Base-by-base conservation (phyloP, 176 grass and related monocot genomes). In the Tillandsia leiboldiana region DNA sequence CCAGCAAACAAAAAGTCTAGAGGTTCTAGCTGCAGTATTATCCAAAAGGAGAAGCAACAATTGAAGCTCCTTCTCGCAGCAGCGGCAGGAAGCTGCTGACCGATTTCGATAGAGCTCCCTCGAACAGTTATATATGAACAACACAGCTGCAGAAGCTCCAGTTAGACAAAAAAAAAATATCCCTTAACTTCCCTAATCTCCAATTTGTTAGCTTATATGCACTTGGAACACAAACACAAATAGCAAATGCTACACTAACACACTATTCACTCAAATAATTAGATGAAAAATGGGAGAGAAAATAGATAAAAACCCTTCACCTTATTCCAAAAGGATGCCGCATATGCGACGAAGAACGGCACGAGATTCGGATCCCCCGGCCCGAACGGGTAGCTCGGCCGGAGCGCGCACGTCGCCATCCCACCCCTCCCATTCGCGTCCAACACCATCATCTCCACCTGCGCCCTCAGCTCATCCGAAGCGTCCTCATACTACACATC, bases 371-470 rank as follows among this genome's bases (percentile, higher is more conserved):
- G 81, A 77, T 92, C 89, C 0, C 77, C 87, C 1, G 94, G 86
- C 29, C 94, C 94, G 28, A 97, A 97, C 70, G 82, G 78, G 87
- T 85, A 90, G 84, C 89, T 84, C 1, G 94, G 80, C 1, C 94
- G 89, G 61, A 97, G 66, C 17, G 75, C 94, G 63, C 86, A 90
- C 1, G 94, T 97, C 68, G 76, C 79, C 72, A 93, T 67, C 71
- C 79, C 89, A 26, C 72, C 77, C 50, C 59, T 70, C 51, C 74
- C 89, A 49, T 93, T 91, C 62, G 87, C 87, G 53, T 69, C 50
- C 53, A 97, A 75, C 47, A 97, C 89, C 79, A 91, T 81, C 62
- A 86, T 83, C 82, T 97, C 94, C 28, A 87, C 72, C 77, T 97
- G 94, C 70, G 87, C 87, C 71, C 82, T 77, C 74, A 99, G 73